Evolutionary conservation across 768 basidiomycete species (phyloP).

Genomic region (Termitomyces sp.): DNA sequence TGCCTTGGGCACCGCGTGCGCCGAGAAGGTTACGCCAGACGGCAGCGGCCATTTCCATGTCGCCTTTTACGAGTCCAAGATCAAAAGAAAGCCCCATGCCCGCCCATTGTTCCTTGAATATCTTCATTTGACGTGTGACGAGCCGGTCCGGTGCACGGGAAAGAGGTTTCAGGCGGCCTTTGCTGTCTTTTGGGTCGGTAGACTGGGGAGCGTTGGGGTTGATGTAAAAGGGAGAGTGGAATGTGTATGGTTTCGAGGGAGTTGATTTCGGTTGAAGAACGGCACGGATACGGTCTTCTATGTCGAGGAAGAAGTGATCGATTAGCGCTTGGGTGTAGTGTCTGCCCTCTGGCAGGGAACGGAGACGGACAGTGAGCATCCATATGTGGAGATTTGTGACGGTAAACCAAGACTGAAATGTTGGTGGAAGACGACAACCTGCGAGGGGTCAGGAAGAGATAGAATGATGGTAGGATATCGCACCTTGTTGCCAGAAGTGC

Average conservation of each 20-base stretch:
- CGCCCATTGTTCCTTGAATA: constrained; percentile 88
- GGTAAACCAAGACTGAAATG: constrained; percentile 97
- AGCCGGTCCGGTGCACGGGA: constrained; percentile 67
- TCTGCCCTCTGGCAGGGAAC: constrained; percentile 71
- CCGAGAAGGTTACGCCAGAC: constrained; percentile 92
- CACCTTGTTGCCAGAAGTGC: constrained; percentile 64
- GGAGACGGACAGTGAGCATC: constrained; percentile 84
- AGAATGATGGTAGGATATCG: constrained; percentile 12
- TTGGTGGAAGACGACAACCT: constrained; percentile 86
- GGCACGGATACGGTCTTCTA: constrained; percentile 83
- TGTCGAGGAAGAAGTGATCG: constrained; percentile 93
- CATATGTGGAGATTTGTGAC: constrained; percentile 90
- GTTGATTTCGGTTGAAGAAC: constrained; percentile 59
- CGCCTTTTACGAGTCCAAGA: constrained; percentile 66
- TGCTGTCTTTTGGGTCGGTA: constrained; percentile 7
- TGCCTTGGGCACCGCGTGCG: constrained; percentile 73
- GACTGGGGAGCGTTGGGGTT: constrained; percentile 35
- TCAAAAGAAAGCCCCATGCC: constrained; percentile 80
- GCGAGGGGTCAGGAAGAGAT: constrained; percentile 5
- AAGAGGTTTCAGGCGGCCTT: constrained; percentile 19
- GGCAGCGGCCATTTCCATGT: constrained; percentile 80
- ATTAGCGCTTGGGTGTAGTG: constrained; percentile 77
- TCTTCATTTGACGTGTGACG: constrained; percentile 84
- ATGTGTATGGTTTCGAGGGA: constrained; percentile 40
- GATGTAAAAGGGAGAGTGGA: constrained; percentile 36